Conservation (phyloP, 805 yeast genomes). For the Schwanniomyces polymorphus region DNA sequence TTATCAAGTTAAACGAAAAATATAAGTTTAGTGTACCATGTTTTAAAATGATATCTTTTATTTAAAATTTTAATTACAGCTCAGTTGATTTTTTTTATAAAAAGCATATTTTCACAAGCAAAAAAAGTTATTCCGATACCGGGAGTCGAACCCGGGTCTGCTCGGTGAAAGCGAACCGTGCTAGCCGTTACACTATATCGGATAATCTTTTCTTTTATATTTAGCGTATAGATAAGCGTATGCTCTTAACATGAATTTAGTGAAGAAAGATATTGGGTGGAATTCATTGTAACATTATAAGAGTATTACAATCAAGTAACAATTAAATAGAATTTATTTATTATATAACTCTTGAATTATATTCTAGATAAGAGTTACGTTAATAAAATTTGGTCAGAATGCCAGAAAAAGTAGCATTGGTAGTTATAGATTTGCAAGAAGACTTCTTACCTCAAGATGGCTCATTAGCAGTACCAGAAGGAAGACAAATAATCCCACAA, state of each 20-base stretch:
- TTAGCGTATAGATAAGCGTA: no score
- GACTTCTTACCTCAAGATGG: constrained; percentile 85
- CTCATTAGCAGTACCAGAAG: constrained; percentile 68
- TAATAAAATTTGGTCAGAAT: not conserved
- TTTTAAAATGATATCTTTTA: no score
- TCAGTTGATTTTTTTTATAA: no score
- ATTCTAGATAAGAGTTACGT: no score
- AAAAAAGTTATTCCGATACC: constrained; percentile 60
- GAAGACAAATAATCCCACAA: constrained; percentile 54
- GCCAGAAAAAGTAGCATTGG: constrained; percentile 45
- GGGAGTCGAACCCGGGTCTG: constrained; percentile 82
- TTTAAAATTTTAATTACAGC: no score
- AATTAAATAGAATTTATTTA: not conserved
- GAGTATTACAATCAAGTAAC: no score
- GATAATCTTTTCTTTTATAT: constrained; percentile 13
- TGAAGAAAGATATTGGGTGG: not conserved
- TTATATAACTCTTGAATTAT: not conserved
- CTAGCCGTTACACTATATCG: constrained; percentile 55
- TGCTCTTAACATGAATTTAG: not conserved
- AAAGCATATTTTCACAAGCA: no score
- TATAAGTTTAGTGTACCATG: no score
- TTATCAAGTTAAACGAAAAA: no score
- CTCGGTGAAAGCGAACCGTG: constrained; percentile 57
- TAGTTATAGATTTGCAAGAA: constrained; percentile 80
- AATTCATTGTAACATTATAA: no score